Conservation (phyloP, 2,329 filamentous ascomycete species). For the Trichoderma breve region DNA sequence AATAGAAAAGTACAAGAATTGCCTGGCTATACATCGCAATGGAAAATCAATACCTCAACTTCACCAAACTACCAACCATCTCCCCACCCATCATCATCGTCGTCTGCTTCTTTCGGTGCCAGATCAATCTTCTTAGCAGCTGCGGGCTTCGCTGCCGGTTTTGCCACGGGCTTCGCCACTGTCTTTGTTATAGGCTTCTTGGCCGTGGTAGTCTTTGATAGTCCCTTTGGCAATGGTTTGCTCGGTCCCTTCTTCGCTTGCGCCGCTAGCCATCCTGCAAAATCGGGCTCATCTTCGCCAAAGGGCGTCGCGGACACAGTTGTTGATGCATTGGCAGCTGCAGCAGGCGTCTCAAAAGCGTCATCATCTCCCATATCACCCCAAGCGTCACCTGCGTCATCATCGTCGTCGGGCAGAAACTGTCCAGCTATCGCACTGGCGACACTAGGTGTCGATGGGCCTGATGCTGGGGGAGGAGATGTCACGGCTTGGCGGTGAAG, state of each 20-base stretch:
- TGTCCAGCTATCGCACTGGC: conserved; percentile 45
- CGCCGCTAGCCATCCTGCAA: conserved; percentile 90
- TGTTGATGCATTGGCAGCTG: conserved; percentile 36
- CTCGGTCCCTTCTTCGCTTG: conserved; percentile 66
- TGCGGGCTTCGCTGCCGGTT: conserved; percentile 40
- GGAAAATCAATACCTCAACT: not conserved
- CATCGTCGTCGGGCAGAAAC: conserved; percentile 56
- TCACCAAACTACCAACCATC: conserved; percentile 56
- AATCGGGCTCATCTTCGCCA: conserved; percentile 89
- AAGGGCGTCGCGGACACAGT: conserved; percentile 52
- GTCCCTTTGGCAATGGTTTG: conserved; percentile 78
- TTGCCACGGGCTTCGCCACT: conserved; percentile 41
- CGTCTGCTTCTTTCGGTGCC: conserved; percentile 59
- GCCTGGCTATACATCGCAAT: not conserved
- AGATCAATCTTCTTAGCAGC: conserved; percentile 66
- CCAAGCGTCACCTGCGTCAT: conserved; percentile 73
- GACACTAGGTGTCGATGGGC: conserved; percentile 46
- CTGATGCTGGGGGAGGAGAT: conserved; percentile 49
- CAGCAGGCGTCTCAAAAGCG: conserved; percentile 36
- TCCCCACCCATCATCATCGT: conserved; percentile 65
- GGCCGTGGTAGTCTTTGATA: conserved; percentile 57
- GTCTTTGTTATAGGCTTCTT: conserved; percentile 44
- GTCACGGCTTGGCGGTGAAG: conserved; percentile 60
- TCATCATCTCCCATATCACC: conserved; percentile 52
- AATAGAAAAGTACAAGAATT: not conserved